phyloP scores from a whole-genome alignment of 306 rosid genomes.

The Corylus heterophylla region DNA sequence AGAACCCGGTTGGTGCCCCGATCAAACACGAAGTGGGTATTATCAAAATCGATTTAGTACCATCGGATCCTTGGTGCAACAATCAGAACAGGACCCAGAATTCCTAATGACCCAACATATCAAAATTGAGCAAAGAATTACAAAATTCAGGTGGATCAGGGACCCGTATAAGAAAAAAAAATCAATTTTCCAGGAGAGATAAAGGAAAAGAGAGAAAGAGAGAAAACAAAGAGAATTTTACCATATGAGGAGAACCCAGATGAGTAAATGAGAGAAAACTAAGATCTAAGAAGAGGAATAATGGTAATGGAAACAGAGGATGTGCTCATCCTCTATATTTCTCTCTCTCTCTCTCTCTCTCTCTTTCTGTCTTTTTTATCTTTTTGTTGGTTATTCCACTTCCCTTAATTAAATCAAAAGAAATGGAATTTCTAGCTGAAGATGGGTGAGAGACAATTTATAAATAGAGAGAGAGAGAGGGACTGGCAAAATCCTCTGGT shows the following conservation, averaged over 20 bases:
- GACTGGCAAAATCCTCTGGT: slow-evolving; percentile 71
- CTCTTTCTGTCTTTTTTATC: slow-evolving; percentile 42
- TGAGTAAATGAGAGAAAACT: slow-evolving; percentile 42
- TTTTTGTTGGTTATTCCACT: slow-evolving; percentile 77
- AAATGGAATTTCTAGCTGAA: slow-evolving; percentile 62
- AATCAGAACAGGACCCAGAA: slow-evolving; percentile 44
- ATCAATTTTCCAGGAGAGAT: slow-evolving; percentile 27
- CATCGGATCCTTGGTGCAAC: slow-evolving; percentile 64
- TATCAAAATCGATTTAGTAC: slow-evolving; percentile 54
- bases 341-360: slow-evolving; percentile 44
- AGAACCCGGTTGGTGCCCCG: slow-evolving; percentile 62
- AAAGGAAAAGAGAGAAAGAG: slow-evolving; percentile 25
- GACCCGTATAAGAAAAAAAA: slow-evolving; percentile 25
- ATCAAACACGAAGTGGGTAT: slow-evolving; percentile 52
- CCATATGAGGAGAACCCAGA: slow-evolving; percentile 56
- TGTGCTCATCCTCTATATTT: slow-evolving; percentile 57
- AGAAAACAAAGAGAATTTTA: slow-evolving; percentile 33
- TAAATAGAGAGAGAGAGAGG: slow-evolving; percentile 42
- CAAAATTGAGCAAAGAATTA: slow-evolving; percentile 18
- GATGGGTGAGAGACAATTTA: slow-evolving; percentile 44
- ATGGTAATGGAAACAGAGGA: slow-evolving; percentile 77
- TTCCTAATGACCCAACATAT: slow-evolving; percentile 35
- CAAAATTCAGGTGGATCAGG: slow-evolving; percentile 43
- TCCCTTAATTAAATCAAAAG: slow-evolving; percentile 68
- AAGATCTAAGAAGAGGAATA: slow-evolving; percentile 63